Base-by-base conservation (phyloP, 2,329 filamentous ascomycete genomes). In the Macrophomina tecta region DNA sequence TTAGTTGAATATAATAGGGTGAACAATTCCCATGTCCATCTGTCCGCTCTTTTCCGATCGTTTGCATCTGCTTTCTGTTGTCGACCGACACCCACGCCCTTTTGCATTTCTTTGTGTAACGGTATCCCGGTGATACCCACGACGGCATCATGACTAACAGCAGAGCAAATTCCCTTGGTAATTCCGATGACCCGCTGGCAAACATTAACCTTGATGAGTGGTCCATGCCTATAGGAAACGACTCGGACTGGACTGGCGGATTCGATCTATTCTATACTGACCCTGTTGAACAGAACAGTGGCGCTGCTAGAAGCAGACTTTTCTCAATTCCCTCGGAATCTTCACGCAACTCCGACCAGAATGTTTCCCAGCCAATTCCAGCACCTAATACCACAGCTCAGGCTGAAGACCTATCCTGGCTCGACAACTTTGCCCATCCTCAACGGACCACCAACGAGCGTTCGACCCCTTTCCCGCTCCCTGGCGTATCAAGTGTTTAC, bases 1-100 rank as follows among this genome's bases (percentile, higher is more conserved):
- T 38, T 55, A 56, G 36, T 16, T 18, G 2, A 53, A 56, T 65
- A 56, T 65, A 65, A 65, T 28, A 28, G 34, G 4, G 5, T 46
- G 63, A 38, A n/a, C 18, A 38, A 55, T 30, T 36, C 34, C 40
- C 5, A 30, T 6, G 38, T 12, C 18, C 9, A 55, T 23, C 16
- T 18, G 28, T 18, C 9, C 12, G 12, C n/a, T 34, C 18, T 8
- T 36, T 56, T 51, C 28, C 30, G n/a, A 30, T 28, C 51, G 8
- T 36, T 56, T 14, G 30, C 30, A 48, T 55, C 14, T 42, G 8
- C 53, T 32, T 23, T 23, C 1, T 23, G 23, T 23, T 23, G 23
- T 23, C 23, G 23, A 23, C 23, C 23, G 23, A 23, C 23, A 23
- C 23, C 23, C 23, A 23, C 23, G 23, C 23, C 23, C 23, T 23